Percentiles rank a stretch among this genome's conserved stretches.
Conservation (phyloP, 2,329 filamentous ascomycete species). For the Plenodomus lindquistii region DNA sequence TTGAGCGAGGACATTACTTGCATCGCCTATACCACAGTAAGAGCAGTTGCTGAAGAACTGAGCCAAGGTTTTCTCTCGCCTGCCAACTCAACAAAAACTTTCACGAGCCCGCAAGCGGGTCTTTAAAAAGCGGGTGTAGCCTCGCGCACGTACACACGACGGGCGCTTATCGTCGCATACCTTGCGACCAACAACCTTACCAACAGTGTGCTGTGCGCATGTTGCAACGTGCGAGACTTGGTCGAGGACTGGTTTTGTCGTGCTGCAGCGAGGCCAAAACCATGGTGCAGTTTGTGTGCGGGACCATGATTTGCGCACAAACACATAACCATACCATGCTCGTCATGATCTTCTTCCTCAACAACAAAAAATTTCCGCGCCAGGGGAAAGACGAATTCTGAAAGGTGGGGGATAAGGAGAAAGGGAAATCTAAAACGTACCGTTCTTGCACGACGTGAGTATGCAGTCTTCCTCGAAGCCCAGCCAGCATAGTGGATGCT, state of each 20-base stretch:
- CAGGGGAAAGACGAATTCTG: too few species aligned
- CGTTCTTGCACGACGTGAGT: slow-evolving; percentile 87
- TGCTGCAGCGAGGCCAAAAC: too few species aligned
- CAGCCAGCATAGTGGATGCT: slow-evolving; percentile 85
- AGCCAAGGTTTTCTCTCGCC: not conserved
- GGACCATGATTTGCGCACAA: too few species aligned
- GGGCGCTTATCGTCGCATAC: not conserved
- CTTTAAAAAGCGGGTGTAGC: slow-evolving; percentile 14
- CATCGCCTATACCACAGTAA: too few species aligned
- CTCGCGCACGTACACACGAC: slow-evolving; percentile 26
- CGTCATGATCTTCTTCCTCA: not conserved
- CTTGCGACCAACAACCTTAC: not conserved
- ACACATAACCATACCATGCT: too few species aligned
- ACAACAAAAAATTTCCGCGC: not conserved
- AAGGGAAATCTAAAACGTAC: slow-evolving; percentile 65
- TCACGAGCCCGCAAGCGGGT: too few species aligned
- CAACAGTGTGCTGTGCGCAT: not conserved
- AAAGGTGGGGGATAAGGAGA: not conserved
- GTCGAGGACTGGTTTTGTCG: too few species aligned
- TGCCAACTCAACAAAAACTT: slow-evolving; percentile 21
- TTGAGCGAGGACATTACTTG: too few species aligned
- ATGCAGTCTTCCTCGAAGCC: slow-evolving; percentile 94
- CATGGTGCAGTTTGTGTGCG: too few species aligned
- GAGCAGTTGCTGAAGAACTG: too few species aligned
- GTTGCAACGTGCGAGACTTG: slow-evolving; percentile 9